Conservation (phyloP, 805 yeast genomes). For the Lipomyces starkeyi region DNA sequence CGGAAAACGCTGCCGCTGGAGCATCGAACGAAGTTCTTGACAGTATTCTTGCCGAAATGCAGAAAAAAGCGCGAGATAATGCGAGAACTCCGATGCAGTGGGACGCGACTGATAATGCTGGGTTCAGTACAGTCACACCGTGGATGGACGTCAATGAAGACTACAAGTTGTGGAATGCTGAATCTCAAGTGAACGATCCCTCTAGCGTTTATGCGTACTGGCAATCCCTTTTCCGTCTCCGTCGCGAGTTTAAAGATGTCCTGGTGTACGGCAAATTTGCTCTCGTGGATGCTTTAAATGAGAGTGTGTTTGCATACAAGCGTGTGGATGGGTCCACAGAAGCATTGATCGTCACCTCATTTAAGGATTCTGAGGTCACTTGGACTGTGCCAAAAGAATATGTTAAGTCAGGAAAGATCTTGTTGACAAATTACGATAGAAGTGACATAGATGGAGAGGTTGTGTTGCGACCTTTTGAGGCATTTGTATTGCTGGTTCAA, state of each 20-base stretch:
- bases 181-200: conserved; percentile 53
- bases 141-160: conserved; percentile 60
- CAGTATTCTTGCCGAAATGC: conserved; percentile 35
- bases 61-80: conserved; percentile 56
- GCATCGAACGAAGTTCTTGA: conserved; percentile 4
- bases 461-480: too few species aligned
- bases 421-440: conserved; percentile 14
- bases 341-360: conserved; percentile 15
- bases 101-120: conserved; percentile 49
- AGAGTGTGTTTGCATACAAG: conserved; percentile 17
- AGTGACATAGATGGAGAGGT: too few species aligned
- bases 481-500: too few species aligned
- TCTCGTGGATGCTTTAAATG: conserved; percentile 47
- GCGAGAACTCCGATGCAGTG: conserved; percentile 62
- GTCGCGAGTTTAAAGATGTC: conserved; percentile 54
- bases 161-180: conserved; percentile 56
- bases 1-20: neutral
- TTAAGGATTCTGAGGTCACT: conserved; percentile 3
- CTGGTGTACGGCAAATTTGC: conserved; percentile 52
- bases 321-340: conserved; percentile 2
- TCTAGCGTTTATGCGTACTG: conserved; percentile 56
- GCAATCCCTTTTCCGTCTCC: conserved; percentile 51
- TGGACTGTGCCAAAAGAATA: conserved; percentile 18
- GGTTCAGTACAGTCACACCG: conserved; percentile 55
- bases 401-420: conserved; percentile 7